Percentiles rank a stretch among this genome's conserved stretches.
These are phyloP conservation scores for Nepenthes mirabilis DNA, from an alignment of 148 eudicot species.

Conservation along the genomic window DNA sequence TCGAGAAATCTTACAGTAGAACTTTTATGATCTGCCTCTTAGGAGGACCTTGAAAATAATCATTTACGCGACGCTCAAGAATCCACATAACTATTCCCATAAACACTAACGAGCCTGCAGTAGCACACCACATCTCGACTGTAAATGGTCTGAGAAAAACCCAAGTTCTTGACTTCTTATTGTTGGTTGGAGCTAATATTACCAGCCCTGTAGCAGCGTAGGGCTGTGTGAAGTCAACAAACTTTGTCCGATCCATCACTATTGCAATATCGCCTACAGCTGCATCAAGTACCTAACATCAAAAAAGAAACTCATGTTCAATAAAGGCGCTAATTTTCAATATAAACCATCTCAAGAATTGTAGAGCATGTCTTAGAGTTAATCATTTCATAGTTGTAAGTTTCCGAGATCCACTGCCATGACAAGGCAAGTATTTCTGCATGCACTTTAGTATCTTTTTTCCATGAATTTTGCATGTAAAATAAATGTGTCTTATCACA, in stretches of 20 bases:
- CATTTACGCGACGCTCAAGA: constrained; percentile 13
- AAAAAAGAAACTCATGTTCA: not conserved
- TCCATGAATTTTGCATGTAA: too few relatives aligned
- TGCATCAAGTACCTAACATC: constrained; percentile 15
- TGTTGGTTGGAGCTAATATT: constrained; percentile 8
- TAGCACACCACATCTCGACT: constrained; percentile 8
- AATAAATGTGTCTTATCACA: too few relatives aligned
- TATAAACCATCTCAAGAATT: not conserved
- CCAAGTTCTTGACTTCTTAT: constrained; percentile 5
- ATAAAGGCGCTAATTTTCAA: not conserved
- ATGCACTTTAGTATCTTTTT: too few relatives aligned
- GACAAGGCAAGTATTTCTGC: too few relatives aligned
- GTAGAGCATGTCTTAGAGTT: not conserved
- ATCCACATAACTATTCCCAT: constrained; percentile 16
- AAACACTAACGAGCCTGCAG: constrained; percentile 4
- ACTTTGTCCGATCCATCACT: constrained; percentile 7
- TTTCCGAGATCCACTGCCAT: too few relatives aligned
- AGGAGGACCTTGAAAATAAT: constrained; percentile 14
- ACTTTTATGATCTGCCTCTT: too few relatives aligned
- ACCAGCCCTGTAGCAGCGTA: constrained; percentile 15
- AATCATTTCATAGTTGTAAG: too few relatives aligned
- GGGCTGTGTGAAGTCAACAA: constrained; percentile 19
- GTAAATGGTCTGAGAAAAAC: constrained; percentile 14
- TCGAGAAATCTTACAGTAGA: too few relatives aligned
- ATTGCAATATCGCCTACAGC: constrained; percentile 17